Evolutionary conservation across 1,284 basidiomycete genomes (phyloP), one percentile per base, ranked within the genome.

Genomic region (Athelia sp.): DNA sequence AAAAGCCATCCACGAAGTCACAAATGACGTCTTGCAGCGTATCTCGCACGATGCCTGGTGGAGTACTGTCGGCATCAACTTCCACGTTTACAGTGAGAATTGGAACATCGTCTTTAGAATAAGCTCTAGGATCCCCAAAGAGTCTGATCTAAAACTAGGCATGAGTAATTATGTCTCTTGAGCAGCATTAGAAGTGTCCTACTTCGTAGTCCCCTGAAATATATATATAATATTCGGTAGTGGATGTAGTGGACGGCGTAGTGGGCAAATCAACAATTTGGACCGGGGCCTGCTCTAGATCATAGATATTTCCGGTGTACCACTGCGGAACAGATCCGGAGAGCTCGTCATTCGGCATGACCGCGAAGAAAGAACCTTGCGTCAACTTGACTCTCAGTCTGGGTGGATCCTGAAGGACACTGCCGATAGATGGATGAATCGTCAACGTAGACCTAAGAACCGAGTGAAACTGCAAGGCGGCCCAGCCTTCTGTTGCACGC

Each of bases 121-220:
- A 40, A 15, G 62, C 64, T 34, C 58, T 63, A 2, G 88, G 86
- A 59, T 88, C 87, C 9, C 88, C 89, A 59, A 91, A 91, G 17
- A 91, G 71, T 50, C 88, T 71, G 51, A 91, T 89, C 86, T 90
- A n/a, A n/a, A n/a, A n/a, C n/a, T n/a, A n/a, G n/a, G n/a, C n/a
- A n/a, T n/a, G n/a, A n/a, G n/a, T n/a, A n/a, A n/a, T n/a, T n/a
- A n/a, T n/a, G n/a, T n/a, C n/a, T n/a, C n/a, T n/a, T n/a, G n/a
- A n/a, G n/a, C n/a, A n/a, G n/a, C n/a, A n/a, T n/a, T n/a, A n/a
- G n/a, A 29, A 13, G 26, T 13, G 4, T 29, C 26, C 50, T 57
- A 82, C 85, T 73, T 91, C 89, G 56, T 87, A 87, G 58, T 89
- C 84, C 6, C 81, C 82, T 53, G 81, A 82, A 17, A 84, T 69